Conservation (phyloP, 108 stramenopile species). For the Chaetoceros muelleri region DNA sequence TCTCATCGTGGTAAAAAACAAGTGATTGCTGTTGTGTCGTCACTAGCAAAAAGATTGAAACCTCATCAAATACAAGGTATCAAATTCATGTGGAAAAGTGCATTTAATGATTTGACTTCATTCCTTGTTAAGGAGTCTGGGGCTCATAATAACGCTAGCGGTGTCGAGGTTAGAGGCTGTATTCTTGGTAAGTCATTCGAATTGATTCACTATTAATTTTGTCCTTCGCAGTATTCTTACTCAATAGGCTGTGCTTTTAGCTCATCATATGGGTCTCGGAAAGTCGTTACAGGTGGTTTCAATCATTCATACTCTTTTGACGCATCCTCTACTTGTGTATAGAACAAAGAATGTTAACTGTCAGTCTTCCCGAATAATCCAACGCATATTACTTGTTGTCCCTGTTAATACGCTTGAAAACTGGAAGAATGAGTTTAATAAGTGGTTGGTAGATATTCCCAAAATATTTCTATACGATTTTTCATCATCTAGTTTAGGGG, state of each 20-base stretch:
- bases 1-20: too few species aligned
- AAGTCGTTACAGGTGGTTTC: slow-evolving; percentile 37
- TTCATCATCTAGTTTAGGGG: slow-evolving; percentile 2
- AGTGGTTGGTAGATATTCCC: slow-evolving; percentile 40
- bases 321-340: slow-evolving; percentile 26
- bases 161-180: slow-evolving; percentile 33
- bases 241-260: slow-evolving; percentile 14
- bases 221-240: too few species aligned
- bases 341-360: slow-evolving; percentile 3
- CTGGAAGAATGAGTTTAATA: slow-evolving; percentile 60
- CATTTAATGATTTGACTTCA: slow-evolving; percentile 38
- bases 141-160: background rate
- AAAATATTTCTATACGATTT: slow-evolving; percentile 23
- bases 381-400: slow-evolving; percentile 39
- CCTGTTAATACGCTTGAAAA: slow-evolving; percentile 58
- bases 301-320: slow-evolving; percentile 49
- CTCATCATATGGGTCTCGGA: slow-evolving; percentile 61
- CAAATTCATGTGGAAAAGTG: slow-evolving; percentile 52
- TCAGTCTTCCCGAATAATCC: slow-evolving; percentile 13
- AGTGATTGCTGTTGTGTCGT: slow-evolving; percentile 28
- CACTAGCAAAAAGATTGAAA: slow-evolving; percentile 40
- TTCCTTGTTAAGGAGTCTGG: slow-evolving; percentile 1
- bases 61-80: slow-evolving; percentile 63
- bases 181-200: too few species aligned
- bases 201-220: too few species aligned